phyloP scores from a whole-genome alignment of 2,329 filamentous ascomycete genomes.

The Penicillium sp. region DNA sequence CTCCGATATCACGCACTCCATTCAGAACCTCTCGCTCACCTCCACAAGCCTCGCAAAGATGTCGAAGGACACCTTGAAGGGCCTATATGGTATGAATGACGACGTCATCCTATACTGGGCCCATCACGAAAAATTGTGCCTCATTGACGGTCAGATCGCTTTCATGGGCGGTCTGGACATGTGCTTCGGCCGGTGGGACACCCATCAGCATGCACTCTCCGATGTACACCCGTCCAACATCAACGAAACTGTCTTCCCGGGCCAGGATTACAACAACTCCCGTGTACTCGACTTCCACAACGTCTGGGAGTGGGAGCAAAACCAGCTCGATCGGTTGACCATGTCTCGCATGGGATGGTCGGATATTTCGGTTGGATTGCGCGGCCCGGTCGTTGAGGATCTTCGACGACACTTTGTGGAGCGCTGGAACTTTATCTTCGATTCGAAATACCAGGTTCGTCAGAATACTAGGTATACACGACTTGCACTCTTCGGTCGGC shows the following conservation, averaged over 20 bases:
- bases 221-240: conserved; percentile 80
- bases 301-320: conserved; percentile 77
- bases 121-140: conserved; percentile 86
- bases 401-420: conserved; percentile 78
- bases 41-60: conserved; percentile 62
- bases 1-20: conserved; percentile 57
- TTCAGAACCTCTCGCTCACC: conserved; percentile 58
- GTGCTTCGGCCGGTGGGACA: conserved; percentile 88
- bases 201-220: conserved; percentile 80
- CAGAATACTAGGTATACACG: conserved; percentile 53
- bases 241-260: conserved; percentile 76
- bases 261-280: conserved; percentile 93
- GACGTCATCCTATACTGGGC: conserved; percentile 88
- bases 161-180: conserved; percentile 94
- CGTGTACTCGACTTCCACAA: conserved; percentile 78
- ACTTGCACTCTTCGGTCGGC: conserved; percentile 36
- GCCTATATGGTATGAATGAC: conserved; percentile 77
- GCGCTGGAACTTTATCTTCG: conserved; percentile 89
- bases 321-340: conserved; percentile 78
- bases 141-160: conserved; percentile 74
- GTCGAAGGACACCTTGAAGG: conserved; percentile 71
- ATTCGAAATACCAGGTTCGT: conserved; percentile 72
- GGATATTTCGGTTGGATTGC: conserved; percentile 76
- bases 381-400: conserved; percentile 73
- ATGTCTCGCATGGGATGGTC: conserved; percentile 92